A percentile compares a stretch with the other conserved stretches of the same genome.
Evolutionary conservation across 257 asterid species (phyloP).

Genomic region (Nicotiana benthamiana): DNA sequence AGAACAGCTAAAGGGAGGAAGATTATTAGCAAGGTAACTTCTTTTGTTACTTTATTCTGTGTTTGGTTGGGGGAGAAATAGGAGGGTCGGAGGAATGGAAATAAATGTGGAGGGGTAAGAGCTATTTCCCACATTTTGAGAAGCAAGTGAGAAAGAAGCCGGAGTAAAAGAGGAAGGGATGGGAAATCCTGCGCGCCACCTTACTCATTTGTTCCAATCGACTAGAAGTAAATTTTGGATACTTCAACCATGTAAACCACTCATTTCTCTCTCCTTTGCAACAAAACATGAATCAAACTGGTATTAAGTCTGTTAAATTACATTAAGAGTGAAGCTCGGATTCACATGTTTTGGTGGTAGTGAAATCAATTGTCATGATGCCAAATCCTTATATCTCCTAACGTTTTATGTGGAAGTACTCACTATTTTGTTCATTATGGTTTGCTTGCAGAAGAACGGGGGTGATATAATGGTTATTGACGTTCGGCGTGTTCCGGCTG

Average conservation of each 20-base stretch:
- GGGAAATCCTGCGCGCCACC: background rate
- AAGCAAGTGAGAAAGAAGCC: background rate
- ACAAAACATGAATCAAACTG: background rate
- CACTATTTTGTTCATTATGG: constrained; percentile 7
- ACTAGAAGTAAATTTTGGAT: background rate
- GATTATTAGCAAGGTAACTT: background rate
- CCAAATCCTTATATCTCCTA: background rate
- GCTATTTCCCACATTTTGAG: background rate
- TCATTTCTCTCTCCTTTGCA: background rate
- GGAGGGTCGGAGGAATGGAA: background rate
- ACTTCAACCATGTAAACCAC: background rate
- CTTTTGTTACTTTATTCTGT: background rate
- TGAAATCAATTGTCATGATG: background rate
- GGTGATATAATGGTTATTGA: constrained; percentile 78
- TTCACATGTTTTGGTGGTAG: background rate
- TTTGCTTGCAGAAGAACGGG: constrained; percentile 62
- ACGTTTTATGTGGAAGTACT: background rate
- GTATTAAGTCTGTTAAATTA: background rate
- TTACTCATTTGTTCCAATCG: background rate
- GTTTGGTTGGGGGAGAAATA: background rate
- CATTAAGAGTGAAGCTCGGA: background rate
- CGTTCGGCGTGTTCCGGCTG: constrained; percentile 68
- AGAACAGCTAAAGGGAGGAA: background rate
- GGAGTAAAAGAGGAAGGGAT: background rate
- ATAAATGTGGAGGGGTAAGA: background rate